Conservation (phyloP, 306 rosid genomes). For the Prunus mume region DNA sequence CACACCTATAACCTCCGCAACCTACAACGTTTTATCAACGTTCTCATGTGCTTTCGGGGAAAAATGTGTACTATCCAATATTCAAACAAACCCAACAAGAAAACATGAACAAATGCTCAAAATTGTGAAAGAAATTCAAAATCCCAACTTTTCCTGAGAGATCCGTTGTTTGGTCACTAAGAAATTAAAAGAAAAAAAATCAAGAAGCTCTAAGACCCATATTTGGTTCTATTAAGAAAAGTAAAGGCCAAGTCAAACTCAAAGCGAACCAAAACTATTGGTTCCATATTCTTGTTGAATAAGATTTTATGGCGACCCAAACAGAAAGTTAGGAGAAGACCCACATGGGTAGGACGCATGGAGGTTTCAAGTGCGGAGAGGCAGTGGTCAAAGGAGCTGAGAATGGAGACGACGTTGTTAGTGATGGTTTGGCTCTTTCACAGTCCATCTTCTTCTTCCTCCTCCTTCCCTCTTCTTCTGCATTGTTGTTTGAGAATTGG, state of each 20-base stretch:
- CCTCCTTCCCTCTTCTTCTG: background rate
- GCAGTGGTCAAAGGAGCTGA: constrained; percentile 95
- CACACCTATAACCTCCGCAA: constrained; percentile 58
- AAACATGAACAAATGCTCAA: background rate
- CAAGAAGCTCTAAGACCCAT: background rate
- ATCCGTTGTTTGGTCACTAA: constrained; percentile 29
- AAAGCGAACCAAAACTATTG: background rate
- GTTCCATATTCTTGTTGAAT: background rate
- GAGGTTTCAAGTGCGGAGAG: constrained; percentile 94
- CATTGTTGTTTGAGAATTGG: no score
- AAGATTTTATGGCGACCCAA: constrained; percentile 6
- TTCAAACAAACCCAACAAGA: constrained; percentile 12
- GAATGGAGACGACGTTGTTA: constrained; percentile 67
- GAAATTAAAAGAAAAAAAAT: constrained; percentile 8
- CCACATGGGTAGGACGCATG: constrained; percentile 97
- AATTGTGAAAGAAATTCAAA: constrained; percentile 15
- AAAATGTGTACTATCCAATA: constrained; percentile 52
- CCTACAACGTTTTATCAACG: constrained; percentile 77
- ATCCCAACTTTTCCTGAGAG: background rate
- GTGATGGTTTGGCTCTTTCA: constrained; percentile 44
- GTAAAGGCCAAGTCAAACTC: constrained; percentile 37
- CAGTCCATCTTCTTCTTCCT: constrained; percentile 45
- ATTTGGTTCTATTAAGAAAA: background rate
- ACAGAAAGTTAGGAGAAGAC: background rate
- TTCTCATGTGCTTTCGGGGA: constrained; percentile 91